Base-by-base conservation (phyloP, 2,329 filamentous ascomycete species). In the Phialophora expanda region DNA sequence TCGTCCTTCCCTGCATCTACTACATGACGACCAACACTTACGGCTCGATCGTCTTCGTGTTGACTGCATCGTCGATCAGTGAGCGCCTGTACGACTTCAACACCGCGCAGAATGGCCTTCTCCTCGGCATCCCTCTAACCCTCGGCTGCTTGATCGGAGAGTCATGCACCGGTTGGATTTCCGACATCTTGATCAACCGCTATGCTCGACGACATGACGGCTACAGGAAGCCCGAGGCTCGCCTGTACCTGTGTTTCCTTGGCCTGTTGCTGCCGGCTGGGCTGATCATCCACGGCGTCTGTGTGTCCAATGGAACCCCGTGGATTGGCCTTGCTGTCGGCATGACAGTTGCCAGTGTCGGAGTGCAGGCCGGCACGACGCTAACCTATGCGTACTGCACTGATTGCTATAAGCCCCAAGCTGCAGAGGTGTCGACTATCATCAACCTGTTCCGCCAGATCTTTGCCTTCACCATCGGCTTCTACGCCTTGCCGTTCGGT, bases 401-500 rank as follows among this genome's bases (percentile, higher is more conserved):
- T 2, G 56, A 58, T 24, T 58, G 56, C 38, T 58, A 58, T 11
- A 58, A 58, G 17, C 56, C 56, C n/a, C 56, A 58, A 30, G 56
- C 56, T 24, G 56, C 56, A 7, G 56, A 58, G 28, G 56, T 58
- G 34, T 58, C 56, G 38, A 58, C 56, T 17, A 58, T 58, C 38
- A 58, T 58, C 56, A 58, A 58, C 22, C 56, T 58, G 14, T 58
- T 58, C 56, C 56, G 56, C 1, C 56, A 58, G 24, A 58, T 60
- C 46, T 62, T 62, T n/a, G 60, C 60, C 1, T 62, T 62, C 60
- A 62, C 50, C 2, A 62, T 62, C 17, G 60, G 60, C 20, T 62
- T 62, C 38, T 62, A 62, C 51, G 60, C 60, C 4, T 34, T 62
- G 1, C 60, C 60, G 7, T 62, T 62, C 17, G 51, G 60, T 5